A percentile compares a stretch with the other conserved stretches of the same genome.
Conservation (phyloP, 768 basidiomycete genomes). For the Coprinopsis strossmayeri region DNA sequence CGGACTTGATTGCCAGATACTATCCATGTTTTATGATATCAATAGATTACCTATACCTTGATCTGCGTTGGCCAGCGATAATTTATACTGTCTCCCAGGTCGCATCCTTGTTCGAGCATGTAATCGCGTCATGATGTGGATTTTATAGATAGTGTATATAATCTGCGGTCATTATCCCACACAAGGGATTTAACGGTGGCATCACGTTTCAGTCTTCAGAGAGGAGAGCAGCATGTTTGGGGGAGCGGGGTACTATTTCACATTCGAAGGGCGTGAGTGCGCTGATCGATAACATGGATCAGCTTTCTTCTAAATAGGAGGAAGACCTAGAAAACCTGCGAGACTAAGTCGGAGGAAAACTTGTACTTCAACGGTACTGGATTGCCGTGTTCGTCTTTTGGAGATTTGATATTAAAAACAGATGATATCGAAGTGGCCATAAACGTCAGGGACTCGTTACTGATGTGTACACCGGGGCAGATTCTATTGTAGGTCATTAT, state of each 20-base stretch:
- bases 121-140: too few species aligned
- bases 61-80: too few species aligned
- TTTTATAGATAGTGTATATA: too few species aligned
- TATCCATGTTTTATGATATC: too few species aligned
- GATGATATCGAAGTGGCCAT: neutral
- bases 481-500: neutral
- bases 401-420: conserved; percentile 9
- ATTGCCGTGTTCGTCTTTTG: conserved; percentile 17
- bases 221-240: neutral
- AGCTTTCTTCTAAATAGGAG: conserved; percentile 15
- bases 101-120: too few species aligned
- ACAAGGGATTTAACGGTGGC: too few species aligned
- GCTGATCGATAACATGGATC: neutral
- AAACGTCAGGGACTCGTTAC: neutral
- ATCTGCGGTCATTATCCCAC: too few species aligned
- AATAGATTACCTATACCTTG: too few species aligned
- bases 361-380: conserved; percentile 14
- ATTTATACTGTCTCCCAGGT: too few species aligned
- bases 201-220: neutral
- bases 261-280: neutral
- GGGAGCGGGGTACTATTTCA: neutral
- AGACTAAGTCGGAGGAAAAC: conserved; percentile 15
- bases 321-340: too few species aligned
- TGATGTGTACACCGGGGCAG: neutral
- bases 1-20: too few species aligned